phyloP scores from a whole-genome alignment of 257 asterid genomes.

The Solanum acaule region DNA sequence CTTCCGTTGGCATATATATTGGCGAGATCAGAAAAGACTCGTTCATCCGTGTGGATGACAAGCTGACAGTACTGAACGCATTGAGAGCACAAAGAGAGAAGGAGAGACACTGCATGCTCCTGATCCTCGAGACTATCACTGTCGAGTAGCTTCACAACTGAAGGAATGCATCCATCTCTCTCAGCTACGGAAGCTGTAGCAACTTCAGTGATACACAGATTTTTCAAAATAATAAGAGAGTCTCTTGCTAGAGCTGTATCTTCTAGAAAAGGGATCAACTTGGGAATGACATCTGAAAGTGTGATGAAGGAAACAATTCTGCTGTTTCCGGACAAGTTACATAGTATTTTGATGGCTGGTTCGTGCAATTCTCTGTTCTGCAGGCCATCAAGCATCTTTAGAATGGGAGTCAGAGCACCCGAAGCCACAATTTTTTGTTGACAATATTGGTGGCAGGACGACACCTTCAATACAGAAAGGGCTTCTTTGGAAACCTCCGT shows the following conservation, averaged over 20 bases:
- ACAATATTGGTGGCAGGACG: conserved; percentile 28
- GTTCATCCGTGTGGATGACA: conserved; percentile 66
- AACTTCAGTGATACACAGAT: conserved; percentile 41
- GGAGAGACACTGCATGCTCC: conserved; percentile 86
- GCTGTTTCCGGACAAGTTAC: conserved; percentile 34
- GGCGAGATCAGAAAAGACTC: conserved; percentile 73
- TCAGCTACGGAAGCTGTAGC: conserved; percentile 40
- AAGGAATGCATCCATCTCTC: conserved; percentile 41
- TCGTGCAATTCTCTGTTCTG: conserved; percentile 30
- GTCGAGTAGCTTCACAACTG: conserved; percentile 30
- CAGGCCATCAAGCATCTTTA: conserved; percentile 41
- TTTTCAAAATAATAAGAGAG: conserved; percentile 58
- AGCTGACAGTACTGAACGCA: conserved; percentile 56
- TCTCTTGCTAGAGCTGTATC: conserved; percentile 64
- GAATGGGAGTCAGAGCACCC: conserved; percentile 35
- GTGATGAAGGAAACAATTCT: not conserved
- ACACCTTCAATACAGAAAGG: conserved; percentile 37
- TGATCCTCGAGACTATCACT: conserved; percentile 66
- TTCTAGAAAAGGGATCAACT: conserved; percentile 10
- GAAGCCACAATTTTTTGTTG: conserved; percentile 32
- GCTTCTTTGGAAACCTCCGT: conserved; percentile 53
- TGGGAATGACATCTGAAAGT: not conserved
- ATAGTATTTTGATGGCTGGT: conserved; percentile 40
- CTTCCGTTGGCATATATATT: conserved; percentile 77
- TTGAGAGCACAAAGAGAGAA: conserved; percentile 60